A percentile compares a stretch with the other conserved stretches of the same genome.
These are phyloP conservation scores for Fusarium sp. DNA, from an alignment of 2,329 filamentous ascomycete species.

Conservation along the genomic window DNA sequence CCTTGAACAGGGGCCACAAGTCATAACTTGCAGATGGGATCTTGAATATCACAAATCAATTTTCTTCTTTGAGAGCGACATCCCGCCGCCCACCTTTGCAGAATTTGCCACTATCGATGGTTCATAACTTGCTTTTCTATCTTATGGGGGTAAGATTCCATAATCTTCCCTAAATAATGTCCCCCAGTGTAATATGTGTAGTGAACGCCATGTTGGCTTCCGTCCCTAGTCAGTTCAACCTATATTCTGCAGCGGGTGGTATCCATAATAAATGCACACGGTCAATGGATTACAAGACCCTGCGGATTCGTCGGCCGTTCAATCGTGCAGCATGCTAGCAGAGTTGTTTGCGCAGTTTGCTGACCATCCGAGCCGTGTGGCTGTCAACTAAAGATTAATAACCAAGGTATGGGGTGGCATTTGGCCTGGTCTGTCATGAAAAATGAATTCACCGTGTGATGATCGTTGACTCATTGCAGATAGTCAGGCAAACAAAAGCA, in stretches of 20 bases:
- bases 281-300: not conserved
- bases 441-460: not conserved
- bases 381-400: conserved; percentile 1
- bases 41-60: conserved; percentile 15
- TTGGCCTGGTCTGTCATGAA: not conserved
- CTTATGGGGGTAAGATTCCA: no score
- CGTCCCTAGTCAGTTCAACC: no score
- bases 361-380: no score
- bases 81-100: not conserved
- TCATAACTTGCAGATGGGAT: conserved; percentile 13
- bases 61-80: conserved; percentile 22
- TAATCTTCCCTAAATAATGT: not conserved
- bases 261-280: no score
- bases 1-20: conserved; percentile 8
- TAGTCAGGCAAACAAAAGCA: not conserved
- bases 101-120: conserved; percentile 1
- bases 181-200: not conserved
- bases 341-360: not conserved
- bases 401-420: not conserved
- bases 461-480: not conserved
- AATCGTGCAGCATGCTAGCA: conserved; percentile 9
- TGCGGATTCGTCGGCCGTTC: conserved; percentile 2
- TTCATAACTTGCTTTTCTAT: no score
- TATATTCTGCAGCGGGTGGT: no score
- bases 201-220: no score